Conservation (phyloP, 306 rosid species). For the Quercus aquifolioides region DNA sequence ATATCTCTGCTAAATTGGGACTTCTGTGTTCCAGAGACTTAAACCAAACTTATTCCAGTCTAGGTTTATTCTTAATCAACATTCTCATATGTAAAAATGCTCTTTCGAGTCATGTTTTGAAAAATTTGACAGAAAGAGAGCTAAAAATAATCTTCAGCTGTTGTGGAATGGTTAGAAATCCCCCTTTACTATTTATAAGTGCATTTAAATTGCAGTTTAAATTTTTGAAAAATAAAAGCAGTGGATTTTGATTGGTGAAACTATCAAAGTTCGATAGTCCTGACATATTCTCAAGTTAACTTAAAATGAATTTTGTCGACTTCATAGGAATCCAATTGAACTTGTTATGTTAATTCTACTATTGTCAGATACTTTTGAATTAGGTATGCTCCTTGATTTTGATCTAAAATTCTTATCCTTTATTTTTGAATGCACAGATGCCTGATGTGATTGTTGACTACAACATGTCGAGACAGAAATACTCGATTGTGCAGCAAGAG, state of each 20-base stretch:
- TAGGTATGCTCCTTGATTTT: background rate
- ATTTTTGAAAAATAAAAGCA: background rate
- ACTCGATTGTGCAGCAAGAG: conserved; percentile 77
- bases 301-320: background rate
- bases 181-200: background rate
- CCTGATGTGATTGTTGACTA: conserved; percentile 90
- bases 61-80: background rate
- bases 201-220: background rate
- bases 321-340: background rate
- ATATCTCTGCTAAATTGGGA: background rate
- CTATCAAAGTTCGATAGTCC: background rate
- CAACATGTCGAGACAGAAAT: conserved; percentile 65
- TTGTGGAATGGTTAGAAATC: background rate
- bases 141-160: background rate
- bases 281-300: background rate
- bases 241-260: background rate
- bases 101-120: background rate
- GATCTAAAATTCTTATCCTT: conserved; percentile 12
- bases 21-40: background rate
- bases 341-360: background rate
- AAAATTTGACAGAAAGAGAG: background rate
- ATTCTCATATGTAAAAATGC: background rate
- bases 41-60: background rate
- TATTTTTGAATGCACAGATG: conserved; percentile 48
- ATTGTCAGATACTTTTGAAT: background rate